phyloP scores from a whole-genome alignment of 345 rosid genomes.

The Linum lewisii region DNA sequence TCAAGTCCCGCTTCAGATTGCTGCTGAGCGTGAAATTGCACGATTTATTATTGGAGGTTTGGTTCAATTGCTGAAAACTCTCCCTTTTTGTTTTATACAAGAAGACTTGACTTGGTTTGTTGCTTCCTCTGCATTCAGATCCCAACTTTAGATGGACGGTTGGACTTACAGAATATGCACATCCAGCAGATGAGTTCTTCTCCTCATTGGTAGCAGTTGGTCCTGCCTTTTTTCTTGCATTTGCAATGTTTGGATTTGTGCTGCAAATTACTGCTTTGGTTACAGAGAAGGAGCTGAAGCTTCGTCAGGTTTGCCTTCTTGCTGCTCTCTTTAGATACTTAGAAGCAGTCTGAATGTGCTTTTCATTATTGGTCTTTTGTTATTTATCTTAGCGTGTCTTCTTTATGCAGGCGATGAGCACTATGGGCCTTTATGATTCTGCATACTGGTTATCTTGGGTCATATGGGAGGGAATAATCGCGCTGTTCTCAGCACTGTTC shows the following conservation, averaged over 20 bases:
- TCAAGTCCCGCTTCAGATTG: slow-evolving; percentile 1
- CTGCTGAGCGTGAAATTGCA: slow-evolving; percentile 5
- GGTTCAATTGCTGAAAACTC: not conserved
- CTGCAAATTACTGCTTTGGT: slow-evolving; percentile 69
- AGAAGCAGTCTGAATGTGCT: not conserved
- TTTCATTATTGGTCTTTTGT: not conserved
- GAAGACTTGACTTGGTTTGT: not conserved
- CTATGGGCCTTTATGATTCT: slow-evolving; percentile 86
- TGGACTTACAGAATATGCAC: slow-evolving; percentile 74
- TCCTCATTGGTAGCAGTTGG: slow-evolving; percentile 43
- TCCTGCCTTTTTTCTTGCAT: slow-evolving; percentile 83
- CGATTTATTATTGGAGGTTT: not conserved
- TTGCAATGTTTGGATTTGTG: slow-evolving; percentile 84
- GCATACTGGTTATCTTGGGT: slow-evolving; percentile 91
- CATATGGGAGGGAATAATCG: slow-evolving; percentile 64
- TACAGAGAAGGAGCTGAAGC: slow-evolving; percentile 87
- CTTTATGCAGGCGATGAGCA: slow-evolving; percentile 59
- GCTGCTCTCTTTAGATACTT: slow-evolving; percentile 4
- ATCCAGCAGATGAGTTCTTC: slow-evolving; percentile 45
- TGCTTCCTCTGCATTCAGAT: slow-evolving; percentile 32
- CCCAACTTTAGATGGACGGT: slow-evolving; percentile 64
- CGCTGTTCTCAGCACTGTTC: slow-evolving; percentile 62
- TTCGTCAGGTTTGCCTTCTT: slow-evolving; percentile 61
- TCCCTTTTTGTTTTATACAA: not conserved
- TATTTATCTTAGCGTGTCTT: slow-evolving; percentile 2